A percentile compares a stretch with the other conserved stretches of the same genome.
These are phyloP conservation scores for Gastrolobium villosum DNA, from an alignment of 306 rosid genomes.

Conservation along the genomic window DNA sequence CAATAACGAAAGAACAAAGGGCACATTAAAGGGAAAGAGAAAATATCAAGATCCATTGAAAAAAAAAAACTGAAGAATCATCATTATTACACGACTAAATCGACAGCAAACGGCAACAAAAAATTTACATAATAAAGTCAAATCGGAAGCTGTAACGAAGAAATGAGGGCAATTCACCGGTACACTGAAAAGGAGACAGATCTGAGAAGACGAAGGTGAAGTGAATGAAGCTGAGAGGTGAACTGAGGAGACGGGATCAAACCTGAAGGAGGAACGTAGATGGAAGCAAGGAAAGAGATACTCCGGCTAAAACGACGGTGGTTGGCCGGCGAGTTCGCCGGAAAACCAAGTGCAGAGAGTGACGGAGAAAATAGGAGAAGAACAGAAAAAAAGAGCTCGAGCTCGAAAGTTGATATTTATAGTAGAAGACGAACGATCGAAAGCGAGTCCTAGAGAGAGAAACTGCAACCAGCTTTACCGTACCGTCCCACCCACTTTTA, in stretches of 20 bases:
- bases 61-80: neutral
- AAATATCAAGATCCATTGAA: slow-evolving; percentile 65
- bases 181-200: slow-evolving; percentile 50
- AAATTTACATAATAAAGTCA: neutral
- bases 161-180: slow-evolving; percentile 27
- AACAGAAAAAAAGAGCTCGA: slow-evolving; percentile 20
- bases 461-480: slow-evolving; percentile 39
- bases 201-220: slow-evolving; percentile 52
- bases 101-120: neutral
- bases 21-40: slow-evolving; percentile 35
- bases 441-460: slow-evolving; percentile 12
- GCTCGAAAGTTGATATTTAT: slow-evolving; percentile 54
- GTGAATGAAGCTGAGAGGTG: neutral
- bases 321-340: slow-evolving; percentile 63
- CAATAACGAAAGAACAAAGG: neutral
- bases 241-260: slow-evolving; percentile 7
- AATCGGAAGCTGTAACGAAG: neutral
- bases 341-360: slow-evolving; percentile 30
- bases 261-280: slow-evolving; percentile 51
- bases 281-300: slow-evolving; percentile 16
- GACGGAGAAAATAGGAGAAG: neutral
- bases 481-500: slow-evolving; percentile 37
- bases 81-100: slow-evolving; percentile 5
- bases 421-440: slow-evolving; percentile 26
- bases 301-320: slow-evolving; percentile 51